Conservation (phyloP, 2,329 filamentous ascomycete genomes). For the Colletotrichum sp. region DNA sequence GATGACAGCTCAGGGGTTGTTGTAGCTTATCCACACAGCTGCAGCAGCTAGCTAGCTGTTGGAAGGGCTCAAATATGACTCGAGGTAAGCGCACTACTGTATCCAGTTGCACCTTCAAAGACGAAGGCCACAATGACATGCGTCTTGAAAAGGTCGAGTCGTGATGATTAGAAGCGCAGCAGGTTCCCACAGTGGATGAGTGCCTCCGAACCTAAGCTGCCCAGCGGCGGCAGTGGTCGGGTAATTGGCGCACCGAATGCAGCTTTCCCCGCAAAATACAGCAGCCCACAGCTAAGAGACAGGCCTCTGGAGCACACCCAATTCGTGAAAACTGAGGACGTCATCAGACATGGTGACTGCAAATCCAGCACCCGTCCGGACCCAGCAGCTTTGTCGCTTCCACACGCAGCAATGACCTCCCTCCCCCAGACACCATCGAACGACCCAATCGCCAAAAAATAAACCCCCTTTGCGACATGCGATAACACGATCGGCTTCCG, state of each 20-base stretch:
- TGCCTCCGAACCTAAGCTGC: neutral
- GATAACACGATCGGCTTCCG: neutral
- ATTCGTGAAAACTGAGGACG: slow-evolving; percentile 20
- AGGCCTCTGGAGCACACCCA: neutral
- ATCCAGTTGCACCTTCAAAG: neutral
- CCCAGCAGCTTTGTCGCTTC: slow-evolving; percentile 13
- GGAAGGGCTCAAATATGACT: neutral
- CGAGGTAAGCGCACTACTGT: neutral
- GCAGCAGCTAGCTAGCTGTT: neutral
- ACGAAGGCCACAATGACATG: neutral
- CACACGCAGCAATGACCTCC: slow-evolving; percentile 15
- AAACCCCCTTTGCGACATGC: slow-evolving; percentile 8
- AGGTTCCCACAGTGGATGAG: neutral
- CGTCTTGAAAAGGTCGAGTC: neutral
- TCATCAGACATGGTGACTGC: slow-evolving; percentile 17
- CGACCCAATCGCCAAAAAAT: neutral
- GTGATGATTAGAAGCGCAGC: neutral
- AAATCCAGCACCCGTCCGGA: slow-evolving; percentile 13
- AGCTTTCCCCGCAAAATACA: slow-evolving; percentile 22
- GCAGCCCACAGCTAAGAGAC: slow-evolving; percentile 8
- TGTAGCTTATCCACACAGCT: neutral
- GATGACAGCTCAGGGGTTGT: neutral
- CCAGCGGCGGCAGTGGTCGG: slow-evolving; percentile 1
- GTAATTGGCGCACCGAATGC: slow-evolving; percentile 19
- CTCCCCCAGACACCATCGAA: slow-evolving; percentile 1